A percentile compares a stretch with the other conserved stretches of the same genome.
Conservation (phyloP, 345 rosid genomes). For the Gossypium anomalum region DNA sequence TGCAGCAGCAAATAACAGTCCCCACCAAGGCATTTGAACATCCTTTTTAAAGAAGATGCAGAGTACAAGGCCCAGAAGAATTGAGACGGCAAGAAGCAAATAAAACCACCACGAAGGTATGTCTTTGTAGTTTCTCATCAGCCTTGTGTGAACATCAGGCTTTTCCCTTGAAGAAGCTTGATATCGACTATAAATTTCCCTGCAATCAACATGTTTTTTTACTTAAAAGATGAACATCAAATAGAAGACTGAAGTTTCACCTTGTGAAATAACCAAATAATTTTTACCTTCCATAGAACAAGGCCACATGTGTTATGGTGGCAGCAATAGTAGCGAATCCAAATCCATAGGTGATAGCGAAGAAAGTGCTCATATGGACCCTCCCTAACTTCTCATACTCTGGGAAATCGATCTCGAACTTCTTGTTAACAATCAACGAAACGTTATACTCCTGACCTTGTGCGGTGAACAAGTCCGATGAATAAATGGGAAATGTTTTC, state of each 20-base stretch:
- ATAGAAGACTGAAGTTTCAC: not conserved
- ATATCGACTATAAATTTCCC: slow-evolving; percentile 37
- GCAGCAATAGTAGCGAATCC: slow-evolving; percentile 48
- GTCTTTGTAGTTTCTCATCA: slow-evolving; percentile 38
- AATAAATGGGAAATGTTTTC: slow-evolving; percentile 32
- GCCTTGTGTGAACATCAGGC: slow-evolving; percentile 37
- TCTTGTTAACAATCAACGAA: slow-evolving; percentile 23
- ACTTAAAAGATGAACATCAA: not conserved
- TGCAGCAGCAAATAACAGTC: slow-evolving; percentile 37
- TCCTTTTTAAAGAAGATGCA: slow-evolving; percentile 31
- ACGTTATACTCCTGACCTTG: slow-evolving; percentile 29
- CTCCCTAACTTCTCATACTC: slow-evolving; percentile 26
- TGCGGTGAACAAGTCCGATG: slow-evolving; percentile 31
- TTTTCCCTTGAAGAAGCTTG: slow-evolving; percentile 31
- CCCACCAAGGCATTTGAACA: slow-evolving; percentile 55
- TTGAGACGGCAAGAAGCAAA: slow-evolving; percentile 26
- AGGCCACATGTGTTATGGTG: slow-evolving; percentile 37
- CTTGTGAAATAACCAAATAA: not conserved
- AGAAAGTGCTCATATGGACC: slow-evolving; percentile 39
- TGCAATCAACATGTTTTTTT: slow-evolving; percentile 2
- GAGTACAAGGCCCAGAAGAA: slow-evolving; percentile 26
- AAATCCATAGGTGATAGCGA: slow-evolving; percentile 39
- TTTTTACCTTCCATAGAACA: slow-evolving; percentile 47
- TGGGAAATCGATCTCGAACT: slow-evolving; percentile 31
- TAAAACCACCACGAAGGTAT: slow-evolving; percentile 49